These are phyloP conservation scores for Podaxis carcinomalis DNA, from an alignment of 768 basidiomycete genomes.

Conservation along the genomic window DNA sequence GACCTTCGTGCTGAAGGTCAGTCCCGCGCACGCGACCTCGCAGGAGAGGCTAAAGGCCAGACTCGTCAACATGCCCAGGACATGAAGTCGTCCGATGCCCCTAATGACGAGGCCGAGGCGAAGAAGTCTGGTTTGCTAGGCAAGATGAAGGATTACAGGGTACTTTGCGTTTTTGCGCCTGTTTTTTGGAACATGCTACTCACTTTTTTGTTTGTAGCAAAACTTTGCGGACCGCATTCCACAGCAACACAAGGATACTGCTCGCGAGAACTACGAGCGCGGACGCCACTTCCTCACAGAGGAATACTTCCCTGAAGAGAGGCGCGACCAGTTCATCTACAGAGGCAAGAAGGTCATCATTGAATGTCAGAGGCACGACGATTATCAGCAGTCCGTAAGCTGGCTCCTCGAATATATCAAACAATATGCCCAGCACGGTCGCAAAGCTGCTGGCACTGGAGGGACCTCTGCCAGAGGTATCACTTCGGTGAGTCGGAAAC, in stretches of 20 bases:
- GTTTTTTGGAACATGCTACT: not conserved
- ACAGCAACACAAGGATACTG: conserved; percentile 60
- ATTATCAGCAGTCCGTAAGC: conserved; percentile 79
- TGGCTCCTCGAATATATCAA: conserved; percentile 67
- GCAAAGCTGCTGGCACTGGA: conserved; percentile 19
- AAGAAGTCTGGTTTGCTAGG: conserved; percentile 32
- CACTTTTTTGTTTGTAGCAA: conserved; percentile 17
- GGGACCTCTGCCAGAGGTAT: conserved; percentile 17
- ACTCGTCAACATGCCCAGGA: conserved; percentile 9
- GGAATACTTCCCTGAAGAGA: conserved; percentile 86
- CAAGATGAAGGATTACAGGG: conserved; percentile 27
- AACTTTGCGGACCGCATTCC: conserved; percentile 51
- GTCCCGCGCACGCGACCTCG: no score
- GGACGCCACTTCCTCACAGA: conserved; percentile 69
- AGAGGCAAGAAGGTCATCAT: conserved; percentile 90
- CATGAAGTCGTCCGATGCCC: not conserved
- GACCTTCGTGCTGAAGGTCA: conserved; percentile 14
- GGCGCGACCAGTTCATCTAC: conserved; percentile 91
- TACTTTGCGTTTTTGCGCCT: conserved; percentile 12
- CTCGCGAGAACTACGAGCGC: conserved; percentile 48
- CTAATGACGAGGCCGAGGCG: conserved; percentile 9
- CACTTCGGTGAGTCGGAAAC: conserved; percentile 22
- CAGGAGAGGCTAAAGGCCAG: conserved; percentile 6
- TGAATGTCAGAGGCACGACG: conserved; percentile 88
- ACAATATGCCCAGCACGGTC: conserved; percentile 56